Conservation (phyloP, 148 eudicot species). For the Rhododendron ferrugineum region DNA sequence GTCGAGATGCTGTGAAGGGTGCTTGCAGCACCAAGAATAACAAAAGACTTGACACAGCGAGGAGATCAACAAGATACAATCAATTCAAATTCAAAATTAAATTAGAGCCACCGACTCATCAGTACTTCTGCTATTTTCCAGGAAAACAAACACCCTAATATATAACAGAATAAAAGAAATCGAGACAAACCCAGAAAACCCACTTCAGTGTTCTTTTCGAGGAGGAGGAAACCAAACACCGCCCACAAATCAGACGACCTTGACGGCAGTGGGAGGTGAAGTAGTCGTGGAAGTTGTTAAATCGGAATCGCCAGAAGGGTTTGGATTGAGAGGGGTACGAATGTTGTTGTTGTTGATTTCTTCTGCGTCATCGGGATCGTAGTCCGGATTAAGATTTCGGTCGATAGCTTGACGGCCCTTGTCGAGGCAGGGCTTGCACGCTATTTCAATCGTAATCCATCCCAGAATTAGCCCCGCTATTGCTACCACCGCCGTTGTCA, state of each 20-base stretch:
- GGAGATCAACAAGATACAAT: too few species aligned
- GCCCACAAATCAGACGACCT: slow-evolving; percentile 22
- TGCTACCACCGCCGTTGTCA: slow-evolving; percentile 66
- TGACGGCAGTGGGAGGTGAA: slow-evolving; percentile 25
- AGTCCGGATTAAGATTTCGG: slow-evolving; percentile 76
- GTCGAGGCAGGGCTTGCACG: slow-evolving; percentile 86
- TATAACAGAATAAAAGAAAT: background rate
- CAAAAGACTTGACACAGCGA: too few species aligned
- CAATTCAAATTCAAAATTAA: too few species aligned
- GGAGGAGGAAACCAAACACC: background rate
- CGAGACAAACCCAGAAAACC: background rate
- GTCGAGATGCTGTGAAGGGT: too few species aligned
- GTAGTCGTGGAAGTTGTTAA: background rate
- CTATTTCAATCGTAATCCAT: slow-evolving; percentile 75
- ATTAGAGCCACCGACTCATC: too few species aligned
- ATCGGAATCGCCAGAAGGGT: slow-evolving; percentile 16
- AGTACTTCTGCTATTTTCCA: too few species aligned
- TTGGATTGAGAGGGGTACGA: slow-evolving; percentile 55
- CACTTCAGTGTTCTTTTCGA: background rate
- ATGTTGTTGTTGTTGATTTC: slow-evolving; percentile 12
- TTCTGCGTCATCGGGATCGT: slow-evolving; percentile 69
- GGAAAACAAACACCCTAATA: too few species aligned
- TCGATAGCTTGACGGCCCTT: slow-evolving; percentile 86
- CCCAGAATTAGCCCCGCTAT: slow-evolving; percentile 62
- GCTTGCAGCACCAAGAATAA: too few species aligned